A percentile compares a stretch with the other conserved stretches of the same genome.
Conservation (phyloP, 345 rosid genomes). For the Citrus cavaleriei region DNA sequence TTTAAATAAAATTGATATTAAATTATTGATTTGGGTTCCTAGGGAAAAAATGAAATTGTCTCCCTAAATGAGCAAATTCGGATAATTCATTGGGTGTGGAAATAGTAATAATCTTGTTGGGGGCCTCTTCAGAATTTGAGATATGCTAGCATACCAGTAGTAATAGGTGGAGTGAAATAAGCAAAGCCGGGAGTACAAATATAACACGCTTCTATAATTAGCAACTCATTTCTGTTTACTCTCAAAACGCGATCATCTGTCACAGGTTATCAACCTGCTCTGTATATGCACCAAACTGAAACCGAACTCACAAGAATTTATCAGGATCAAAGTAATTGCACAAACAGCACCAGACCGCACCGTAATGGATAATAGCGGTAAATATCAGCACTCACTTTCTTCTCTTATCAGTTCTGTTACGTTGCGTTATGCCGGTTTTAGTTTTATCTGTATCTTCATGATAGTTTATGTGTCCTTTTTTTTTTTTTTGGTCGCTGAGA, state of each 20-base stretch:
- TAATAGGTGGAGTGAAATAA: neutral
- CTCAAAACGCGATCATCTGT: conserved; percentile 12
- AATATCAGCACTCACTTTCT: conserved; percentile 10
- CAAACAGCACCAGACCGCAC: conserved; percentile 2
- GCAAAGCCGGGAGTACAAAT: neutral
- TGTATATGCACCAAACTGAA: neutral
- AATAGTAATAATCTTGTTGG: neutral
- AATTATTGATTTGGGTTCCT: too few species aligned
- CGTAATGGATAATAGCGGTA: conserved; percentile 44
- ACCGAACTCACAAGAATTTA: neutral
- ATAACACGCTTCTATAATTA: neutral
- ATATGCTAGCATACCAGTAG: too few species aligned
- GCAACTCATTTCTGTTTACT: neutral
- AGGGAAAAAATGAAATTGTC: too few species aligned
- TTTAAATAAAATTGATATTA: too few species aligned
- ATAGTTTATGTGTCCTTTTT: neutral
- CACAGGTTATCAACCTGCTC: neutral
- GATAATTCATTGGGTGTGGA: neutral
- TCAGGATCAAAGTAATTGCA: conserved; percentile 17
- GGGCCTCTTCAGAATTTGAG: neutral
- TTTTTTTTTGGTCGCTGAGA: conserved; percentile 11
- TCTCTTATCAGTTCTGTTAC: neutral
- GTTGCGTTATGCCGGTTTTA: conserved; percentile 11
- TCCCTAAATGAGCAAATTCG: too few species aligned
- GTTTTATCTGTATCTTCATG: neutral